Evolutionary conservation across 2,329 filamentous ascomycete species (phyloP), one percentile per base, ranked within the genome.

Genomic region (Myriangium duriaei): DNA sequence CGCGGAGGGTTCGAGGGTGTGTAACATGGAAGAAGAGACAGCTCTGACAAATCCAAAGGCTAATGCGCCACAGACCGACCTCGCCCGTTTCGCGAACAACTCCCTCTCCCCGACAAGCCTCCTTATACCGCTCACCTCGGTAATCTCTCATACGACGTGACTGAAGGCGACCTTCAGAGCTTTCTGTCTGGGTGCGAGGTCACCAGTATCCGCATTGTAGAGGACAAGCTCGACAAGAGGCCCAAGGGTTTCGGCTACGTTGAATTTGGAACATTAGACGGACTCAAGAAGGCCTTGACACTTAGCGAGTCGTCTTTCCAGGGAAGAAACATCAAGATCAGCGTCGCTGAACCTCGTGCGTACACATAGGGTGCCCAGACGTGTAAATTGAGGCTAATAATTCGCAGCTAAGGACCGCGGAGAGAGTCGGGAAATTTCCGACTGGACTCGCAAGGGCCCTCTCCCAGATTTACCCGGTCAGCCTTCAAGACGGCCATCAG

Each of bases 191-290:
- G 72, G 40, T 95, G 88, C 60, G 74, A 85, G 47, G 79, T 95
- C 51, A 81, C 81, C 48, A 95, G 77, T 57, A 85, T 98, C 48
- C 83, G 91, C 53, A 86, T 98, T 52, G 93, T 98, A 47, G 88
- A 95, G 67, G 92, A 98, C 63, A 91, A 88, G 57, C 72, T 94
- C 59, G 81, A 91, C 57, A 77, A 81, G 61, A 86, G 87, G 55
- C 91, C 91, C 48, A 98, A 98, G 69, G 91, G 91, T 34, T 98
- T 98, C 54, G 91, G 88, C 45, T 98, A 98, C 59, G 88, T 93
- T 48, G 91, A 98, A 61, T 98, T 98, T 54, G 76, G 71, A 48
- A 79, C 76, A 36, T 66, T 91, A 31, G 88, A 96, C 34, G 88
- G 88, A 42, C 68, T 98, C 54, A 92, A 93, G 69, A 81, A 86